Evolutionary conservation across 108 stramenopile species (phyloP).

Genomic region (Phaeodactylum tricornutum): DNA sequence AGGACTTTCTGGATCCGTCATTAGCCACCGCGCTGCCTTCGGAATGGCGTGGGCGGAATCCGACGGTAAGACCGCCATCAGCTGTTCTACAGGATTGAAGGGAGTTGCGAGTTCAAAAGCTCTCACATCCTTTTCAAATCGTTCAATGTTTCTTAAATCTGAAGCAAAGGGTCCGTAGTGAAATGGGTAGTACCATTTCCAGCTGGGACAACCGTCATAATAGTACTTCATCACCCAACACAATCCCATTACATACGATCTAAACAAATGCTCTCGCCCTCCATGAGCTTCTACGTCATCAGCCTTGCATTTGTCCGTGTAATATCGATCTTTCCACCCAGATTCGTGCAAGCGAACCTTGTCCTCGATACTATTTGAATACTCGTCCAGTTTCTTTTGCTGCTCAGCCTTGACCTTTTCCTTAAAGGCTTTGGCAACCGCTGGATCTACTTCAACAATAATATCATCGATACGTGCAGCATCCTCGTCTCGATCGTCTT

Average conservation of each 20-base stretch:
- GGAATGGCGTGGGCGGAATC: conserved; percentile 94
- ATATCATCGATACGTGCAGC: no score
- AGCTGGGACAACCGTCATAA: conserved; percentile 88
- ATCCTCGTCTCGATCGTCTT: no score
- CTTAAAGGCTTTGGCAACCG: conserved; percentile 51
- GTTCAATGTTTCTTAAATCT: conserved; percentile 90
- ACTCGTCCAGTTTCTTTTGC: conserved; percentile 67
- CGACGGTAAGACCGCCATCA: conserved; percentile 95
- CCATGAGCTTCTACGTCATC: conserved; percentile 87
- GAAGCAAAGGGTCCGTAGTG: conserved; percentile 99
- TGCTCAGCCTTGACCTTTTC: conserved; percentile 66
- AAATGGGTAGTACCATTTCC: conserved; percentile 98
- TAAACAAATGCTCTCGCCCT: conserved; percentile 83
- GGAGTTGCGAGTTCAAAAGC: conserved; percentile 80
- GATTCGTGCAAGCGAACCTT: conserved; percentile 88
- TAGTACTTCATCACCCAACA: conserved; percentile 99
- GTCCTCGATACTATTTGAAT: conserved; percentile 74
- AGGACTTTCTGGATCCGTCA: conserved; percentile 84
- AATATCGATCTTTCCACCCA: conserved; percentile 97
- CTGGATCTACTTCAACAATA: conserved; percentile 34
- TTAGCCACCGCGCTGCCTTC: conserved; percentile 80
- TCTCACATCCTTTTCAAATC: conserved; percentile 66
- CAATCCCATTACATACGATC: conserved; percentile 92
- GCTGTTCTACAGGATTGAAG: conserved; percentile 94
- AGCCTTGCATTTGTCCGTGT: conserved; percentile 92